These are phyloP conservation scores for Nitzschia palea DNA, from an alignment of 108 stramenopile genomes.

Conservation along the genomic window DNA sequence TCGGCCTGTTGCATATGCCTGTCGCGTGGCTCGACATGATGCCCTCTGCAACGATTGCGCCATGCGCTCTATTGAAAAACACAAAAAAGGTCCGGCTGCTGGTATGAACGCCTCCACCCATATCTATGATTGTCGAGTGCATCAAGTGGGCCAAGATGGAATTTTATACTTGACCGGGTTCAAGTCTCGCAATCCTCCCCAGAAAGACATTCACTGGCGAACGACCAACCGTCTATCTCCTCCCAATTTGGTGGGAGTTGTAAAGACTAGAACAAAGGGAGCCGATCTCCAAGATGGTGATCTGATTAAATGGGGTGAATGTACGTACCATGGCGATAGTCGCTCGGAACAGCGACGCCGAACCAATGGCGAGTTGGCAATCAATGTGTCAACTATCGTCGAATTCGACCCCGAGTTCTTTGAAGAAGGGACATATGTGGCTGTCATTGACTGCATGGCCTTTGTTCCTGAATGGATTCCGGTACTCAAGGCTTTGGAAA, in stretches of 20 bases:
- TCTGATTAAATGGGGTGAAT: conserved; percentile 34
- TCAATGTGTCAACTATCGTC: conserved; percentile 27
- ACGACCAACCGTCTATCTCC: conserved; percentile 35
- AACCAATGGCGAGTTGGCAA: conserved; percentile 23
- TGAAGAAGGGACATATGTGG: conserved; percentile 26
- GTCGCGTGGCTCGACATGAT: conserved; percentile 20
- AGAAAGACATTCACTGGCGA: conserved; percentile 35
- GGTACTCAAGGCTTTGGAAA: conserved; percentile 32
- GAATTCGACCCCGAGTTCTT: conserved; percentile 24
- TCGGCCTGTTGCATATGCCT: conserved; percentile 11
- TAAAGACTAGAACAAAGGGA: conserved; percentile 7
- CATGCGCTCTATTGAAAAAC: conserved; percentile 2
- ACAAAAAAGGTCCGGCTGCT: conserved; percentile 18
- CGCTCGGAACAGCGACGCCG: conserved; percentile 21
- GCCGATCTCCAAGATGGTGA: conserved; percentile 15
- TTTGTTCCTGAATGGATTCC: conserved; percentile 48
- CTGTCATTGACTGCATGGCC: conserved; percentile 34
- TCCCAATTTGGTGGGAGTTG: conserved; percentile 42
- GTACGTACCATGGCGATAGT: conserved; percentile 30
- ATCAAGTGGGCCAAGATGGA: conserved; percentile 21
- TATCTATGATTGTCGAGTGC: conserved; percentile 35
- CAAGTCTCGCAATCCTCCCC: conserved; percentile 34
- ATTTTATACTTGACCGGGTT: conserved; percentile 27
- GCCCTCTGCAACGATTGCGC: conserved; percentile 18
- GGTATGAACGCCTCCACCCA: conserved; percentile 36